Conservation (phyloP, 495 filamentous ascomycete species). For the Neurospora sp. region DNA sequence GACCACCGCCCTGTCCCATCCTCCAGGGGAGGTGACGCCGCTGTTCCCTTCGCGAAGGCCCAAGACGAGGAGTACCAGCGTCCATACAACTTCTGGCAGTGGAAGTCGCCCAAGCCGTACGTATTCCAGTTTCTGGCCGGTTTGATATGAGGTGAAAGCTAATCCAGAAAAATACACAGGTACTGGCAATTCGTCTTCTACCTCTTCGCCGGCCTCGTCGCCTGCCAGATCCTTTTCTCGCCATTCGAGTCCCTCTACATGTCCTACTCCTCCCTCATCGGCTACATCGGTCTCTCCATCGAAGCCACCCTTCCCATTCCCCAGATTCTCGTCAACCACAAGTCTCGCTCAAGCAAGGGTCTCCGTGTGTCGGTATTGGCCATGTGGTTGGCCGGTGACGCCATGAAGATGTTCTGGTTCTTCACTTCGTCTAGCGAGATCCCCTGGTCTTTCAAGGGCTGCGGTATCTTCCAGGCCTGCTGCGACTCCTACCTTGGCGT, state of each 20-base stretch:
- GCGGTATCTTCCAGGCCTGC: constrained; percentile 80
- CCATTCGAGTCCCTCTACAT: constrained; percentile 47
- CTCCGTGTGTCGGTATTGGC: constrained; percentile 79
- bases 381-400: constrained; percentile 84
- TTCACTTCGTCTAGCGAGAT: constrained; percentile 63
- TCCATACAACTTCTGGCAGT: constrained; percentile 93
- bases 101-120: constrained; percentile 70
- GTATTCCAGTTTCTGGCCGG: constrained; percentile 12
- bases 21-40: constrained; percentile 45
- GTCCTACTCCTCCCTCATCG: constrained; percentile 61
- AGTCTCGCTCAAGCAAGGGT: constrained; percentile 71
- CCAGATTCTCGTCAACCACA: constrained; percentile 75
- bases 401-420: constrained; percentile 95
- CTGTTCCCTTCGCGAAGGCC: constrained; percentile 44
- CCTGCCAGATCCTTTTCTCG: constrained; percentile 64
- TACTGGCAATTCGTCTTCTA: constrained; percentile 84
- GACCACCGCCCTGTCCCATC: constrained; percentile 66
- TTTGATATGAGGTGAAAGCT: neutral
- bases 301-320: constrained; percentile 87
- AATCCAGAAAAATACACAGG: constrained; percentile 26
- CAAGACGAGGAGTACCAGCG: constrained; percentile 45
- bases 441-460: constrained; percentile 81
- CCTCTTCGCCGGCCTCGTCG: constrained; percentile 53
- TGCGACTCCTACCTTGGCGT: constrained; percentile 77
- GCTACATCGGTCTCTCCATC: constrained; percentile 74